These are phyloP conservation scores for Hypoxylon sp. DNA, from an alignment of 2,329 filamentous ascomycete species.

Conservation along the genomic window DNA sequence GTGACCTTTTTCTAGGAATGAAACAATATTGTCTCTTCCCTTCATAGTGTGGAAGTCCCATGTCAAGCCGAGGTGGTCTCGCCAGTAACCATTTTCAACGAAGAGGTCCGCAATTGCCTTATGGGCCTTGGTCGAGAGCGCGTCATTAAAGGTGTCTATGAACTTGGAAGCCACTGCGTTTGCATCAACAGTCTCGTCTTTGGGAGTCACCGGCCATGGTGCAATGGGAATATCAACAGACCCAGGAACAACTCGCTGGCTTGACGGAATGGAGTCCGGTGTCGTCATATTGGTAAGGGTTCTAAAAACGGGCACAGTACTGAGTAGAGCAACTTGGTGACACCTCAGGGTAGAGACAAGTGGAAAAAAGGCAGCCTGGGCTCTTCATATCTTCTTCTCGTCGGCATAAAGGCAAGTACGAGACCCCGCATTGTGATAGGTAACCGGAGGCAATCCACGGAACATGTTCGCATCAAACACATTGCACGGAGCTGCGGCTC, in stretches of 20 bases:
- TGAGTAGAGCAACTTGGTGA: background rate
- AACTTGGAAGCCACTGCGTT: conserved; percentile 56
- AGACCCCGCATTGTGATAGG: conserved; percentile 34
- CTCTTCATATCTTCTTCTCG: conserved; percentile 12
- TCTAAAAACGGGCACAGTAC: background rate
- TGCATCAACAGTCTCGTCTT: conserved; percentile 56
- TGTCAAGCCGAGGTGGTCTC: conserved; percentile 70
- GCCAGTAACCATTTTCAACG: conserved; percentile 67
- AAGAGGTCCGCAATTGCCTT: conserved; percentile 61
- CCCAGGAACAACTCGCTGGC: conserved; percentile 55
- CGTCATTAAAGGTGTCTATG: conserved; percentile 58
- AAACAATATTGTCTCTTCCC: conserved; percentile 59
- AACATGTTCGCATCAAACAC: conserved; percentile 1
- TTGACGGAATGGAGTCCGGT: conserved; percentile 43
- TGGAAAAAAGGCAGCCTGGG: background rate
- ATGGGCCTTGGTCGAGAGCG: conserved; percentile 55
- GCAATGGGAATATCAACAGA: conserved; percentile 58
- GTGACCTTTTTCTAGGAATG: conserved; percentile 53
- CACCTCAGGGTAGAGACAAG: background rate
- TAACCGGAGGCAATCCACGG: conserved; percentile 11
- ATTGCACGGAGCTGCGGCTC: conserved; percentile 14
- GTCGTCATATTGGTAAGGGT: conserved; percentile 24
- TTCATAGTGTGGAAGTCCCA: conserved; percentile 71
- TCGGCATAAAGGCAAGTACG: background rate
- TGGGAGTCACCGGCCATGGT: conserved; percentile 58